Evolutionary conservation across 2,329 filamentous ascomycete genomes (phyloP).

Genomic region (Volutella citrinella): DNA sequence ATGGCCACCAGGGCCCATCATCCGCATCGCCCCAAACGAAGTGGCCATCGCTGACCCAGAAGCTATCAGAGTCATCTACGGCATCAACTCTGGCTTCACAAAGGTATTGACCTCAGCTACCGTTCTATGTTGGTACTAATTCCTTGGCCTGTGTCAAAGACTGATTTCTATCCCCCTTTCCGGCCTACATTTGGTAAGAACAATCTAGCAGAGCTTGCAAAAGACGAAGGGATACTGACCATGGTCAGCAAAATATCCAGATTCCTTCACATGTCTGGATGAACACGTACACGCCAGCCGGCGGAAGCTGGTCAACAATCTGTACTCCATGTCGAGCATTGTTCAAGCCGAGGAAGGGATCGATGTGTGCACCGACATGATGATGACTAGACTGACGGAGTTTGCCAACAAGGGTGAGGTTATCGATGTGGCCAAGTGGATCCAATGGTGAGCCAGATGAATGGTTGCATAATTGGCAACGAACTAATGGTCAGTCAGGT

Average conservation of each 20-base stretch:
- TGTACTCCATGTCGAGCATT: conserved; percentile 6
- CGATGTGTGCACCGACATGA: conserved; percentile 3
- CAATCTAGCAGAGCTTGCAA: too few relatives aligned
- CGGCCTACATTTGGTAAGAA: too few relatives aligned
- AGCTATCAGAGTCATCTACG: conserved; percentile 3
- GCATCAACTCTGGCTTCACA: too few relatives aligned
- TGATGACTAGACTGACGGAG: conserved; percentile 2
- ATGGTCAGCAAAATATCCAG: conserved; percentile 1
- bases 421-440: conserved; percentile 4
- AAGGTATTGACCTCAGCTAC: too few relatives aligned
- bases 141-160: too few relatives aligned
- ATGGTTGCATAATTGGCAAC: background rate
- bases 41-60: conserved; percentile 3
- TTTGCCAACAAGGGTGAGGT: conserved; percentile 1
- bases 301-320: conserved; percentile 3
- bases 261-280: conserved; percentile 1
- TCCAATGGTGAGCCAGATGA: conserved; percentile 1
- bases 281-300: conserved; percentile 3
- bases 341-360: conserved; percentile 3
- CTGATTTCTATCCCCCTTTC: too few relatives aligned
- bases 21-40: background rate
- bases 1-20: background rate
- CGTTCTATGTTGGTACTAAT: too few relatives aligned
- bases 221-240: too few relatives aligned
- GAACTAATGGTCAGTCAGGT: too few relatives aligned